Evolutionary conservation across 441 rosid species (phyloP), one percentile per base, ranked within the genome.

Genomic region (Pelargonium australe): DNA sequence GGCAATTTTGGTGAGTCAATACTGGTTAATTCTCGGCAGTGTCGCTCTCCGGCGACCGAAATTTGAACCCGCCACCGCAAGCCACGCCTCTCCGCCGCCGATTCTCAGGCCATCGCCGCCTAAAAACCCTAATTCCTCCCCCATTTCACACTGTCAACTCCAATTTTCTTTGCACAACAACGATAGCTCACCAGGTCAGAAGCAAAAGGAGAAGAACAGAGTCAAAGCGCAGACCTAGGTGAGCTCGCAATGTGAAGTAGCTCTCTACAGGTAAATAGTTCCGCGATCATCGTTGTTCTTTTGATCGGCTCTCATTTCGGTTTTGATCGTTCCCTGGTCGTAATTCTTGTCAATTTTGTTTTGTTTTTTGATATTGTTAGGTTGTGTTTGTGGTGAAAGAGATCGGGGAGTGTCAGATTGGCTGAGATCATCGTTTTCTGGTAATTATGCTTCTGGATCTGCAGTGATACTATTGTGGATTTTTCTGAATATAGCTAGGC

Each of bases 11-110:
- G 25, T 64, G 49, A 11, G 73, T 53, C 63, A 73, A 73, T 81
- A 84, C 77, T 75, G 86, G 85, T 77, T 75, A 79, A 78, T 81
- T 80, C 58, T 78, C 87, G 84, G 81, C 72, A 71, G 75, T 78
- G 84, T 78, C 76, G 75, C 75, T 75, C 78, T 80, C 80, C 75
- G 71, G 11, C 68, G 64, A 75, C 73, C 73, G 70, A 68, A 68
- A 67, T 58, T 76, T 70, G 69, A 76, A 62, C 72, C 63, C 53
- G 67, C 74, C 40, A 65, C 76, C 76, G 73, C 69, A 72, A 81
- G 58, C 78, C 60, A 44, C 79, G 23, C 0, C 23, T 20, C 23
- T 64, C 67, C 73, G 73, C 73, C 70, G 37, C 28, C 76, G 68
- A 68, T 71, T 69, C 68, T 49, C 53, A 41, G 41, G 12, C 66